phyloP scores from a whole-genome alignment of 2,329 filamentous ascomycete species.

The Pseudogymnoascus sp. region DNA sequence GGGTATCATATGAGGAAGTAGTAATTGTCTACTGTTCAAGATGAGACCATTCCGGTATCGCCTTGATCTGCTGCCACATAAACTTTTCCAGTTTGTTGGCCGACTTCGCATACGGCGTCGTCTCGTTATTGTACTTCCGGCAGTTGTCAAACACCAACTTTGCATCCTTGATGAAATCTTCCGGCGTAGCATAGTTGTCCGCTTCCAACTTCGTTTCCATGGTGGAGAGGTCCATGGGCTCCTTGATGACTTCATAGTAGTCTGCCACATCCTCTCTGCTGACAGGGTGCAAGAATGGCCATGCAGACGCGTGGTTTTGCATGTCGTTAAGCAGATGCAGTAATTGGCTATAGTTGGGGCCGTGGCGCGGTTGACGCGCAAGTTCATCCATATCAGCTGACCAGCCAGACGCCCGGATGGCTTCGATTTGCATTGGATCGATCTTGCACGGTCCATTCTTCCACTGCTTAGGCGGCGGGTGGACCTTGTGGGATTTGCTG shows the following conservation, averaged over 20 bases:
- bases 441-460: constrained; percentile 62
- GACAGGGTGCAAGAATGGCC: constrained; percentile 91
- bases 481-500: constrained; percentile 78
- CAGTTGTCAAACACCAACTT: constrained; percentile 91
- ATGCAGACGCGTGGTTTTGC: constrained; percentile 85
- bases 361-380: constrained; percentile 86
- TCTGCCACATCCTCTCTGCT: constrained; percentile 96
- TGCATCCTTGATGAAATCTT: constrained; percentile 87
- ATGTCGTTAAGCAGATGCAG: constrained; percentile 88
- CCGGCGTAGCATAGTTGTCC: constrained; percentile 81
- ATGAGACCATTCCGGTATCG: constrained; percentile 81
- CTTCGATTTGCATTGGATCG: constrained; percentile 76
- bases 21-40: constrained; percentile 23
- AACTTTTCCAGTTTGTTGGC: constrained; percentile 89
- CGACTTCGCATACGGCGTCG: constrained; percentile 86
- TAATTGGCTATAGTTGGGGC: constrained; percentile 91
- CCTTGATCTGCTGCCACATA: constrained; percentile 89
- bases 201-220: constrained; percentile 96
- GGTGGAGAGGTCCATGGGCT: constrained; percentile 91
- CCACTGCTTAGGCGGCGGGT: constrained; percentile 80
- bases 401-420: constrained; percentile 90
- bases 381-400: constrained; percentile 96
- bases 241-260: constrained; percentile 96
- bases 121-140: constrained; percentile 92
- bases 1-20: constrained; percentile 2